Evolutionary conservation across 306 rosid genomes (phyloP).

Genomic region (Adenanthera pavonina): DNA sequence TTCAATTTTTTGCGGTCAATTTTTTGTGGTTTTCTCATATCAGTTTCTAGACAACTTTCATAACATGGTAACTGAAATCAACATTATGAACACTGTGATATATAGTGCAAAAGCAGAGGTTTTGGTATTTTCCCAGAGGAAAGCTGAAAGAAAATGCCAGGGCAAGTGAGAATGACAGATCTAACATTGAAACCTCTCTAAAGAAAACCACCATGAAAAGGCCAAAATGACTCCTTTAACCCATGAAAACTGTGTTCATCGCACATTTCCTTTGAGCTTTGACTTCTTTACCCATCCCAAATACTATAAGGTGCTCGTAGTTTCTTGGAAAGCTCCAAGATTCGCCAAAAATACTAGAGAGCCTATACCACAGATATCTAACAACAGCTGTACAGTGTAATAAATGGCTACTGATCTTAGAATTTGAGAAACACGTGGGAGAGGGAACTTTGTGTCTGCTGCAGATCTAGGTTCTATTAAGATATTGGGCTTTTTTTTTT

Average conservation of each 20-base stretch:
- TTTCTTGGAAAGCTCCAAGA: neutral
- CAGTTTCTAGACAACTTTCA: neutral
- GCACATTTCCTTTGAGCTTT: neutral
- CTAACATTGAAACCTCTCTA: neutral
- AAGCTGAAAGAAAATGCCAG: neutral
- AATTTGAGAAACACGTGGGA: slow-evolving; percentile 1
- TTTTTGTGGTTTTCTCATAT: neutral
- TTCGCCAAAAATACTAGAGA: neutral
- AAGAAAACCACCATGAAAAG: neutral
- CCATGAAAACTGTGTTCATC: neutral
- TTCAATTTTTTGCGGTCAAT: neutral
- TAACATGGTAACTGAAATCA: neutral
- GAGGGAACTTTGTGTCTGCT: slow-evolving; percentile 6
- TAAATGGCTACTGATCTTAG: slow-evolving; percentile 12
- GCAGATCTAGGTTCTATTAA: slow-evolving; percentile 2
- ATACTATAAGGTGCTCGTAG: neutral
- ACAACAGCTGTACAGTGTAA: neutral
- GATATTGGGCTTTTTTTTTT: neutral
- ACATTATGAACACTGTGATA: neutral
- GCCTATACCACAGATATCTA: neutral
- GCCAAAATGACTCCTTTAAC: neutral
- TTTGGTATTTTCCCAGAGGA: slow-evolving; percentile 11
- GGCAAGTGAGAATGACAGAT: slow-evolving; percentile 9
- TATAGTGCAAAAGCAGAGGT: slow-evolving; percentile 1
- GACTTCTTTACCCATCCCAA: neutral